Conservation (phyloP, 352 stramenopile genomes). For the Phytophthora capsici region DNA sequence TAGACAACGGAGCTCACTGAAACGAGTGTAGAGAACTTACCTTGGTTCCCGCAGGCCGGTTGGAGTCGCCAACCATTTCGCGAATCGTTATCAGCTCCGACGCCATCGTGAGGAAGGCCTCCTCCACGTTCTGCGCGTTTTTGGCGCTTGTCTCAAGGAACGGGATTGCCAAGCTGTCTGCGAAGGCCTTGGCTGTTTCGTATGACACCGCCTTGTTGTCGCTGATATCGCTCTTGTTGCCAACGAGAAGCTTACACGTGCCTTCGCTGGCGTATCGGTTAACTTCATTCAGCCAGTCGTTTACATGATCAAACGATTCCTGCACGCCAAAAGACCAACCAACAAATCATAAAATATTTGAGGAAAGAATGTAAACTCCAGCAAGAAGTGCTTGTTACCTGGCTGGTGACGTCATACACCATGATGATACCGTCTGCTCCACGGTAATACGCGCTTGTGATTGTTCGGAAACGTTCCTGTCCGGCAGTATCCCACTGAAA, state of each 20-base stretch:
- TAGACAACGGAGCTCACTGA: constrained; percentile 1
- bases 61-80: constrained; percentile 85
- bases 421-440: constrained; percentile 98
- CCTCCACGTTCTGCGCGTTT: constrained; percentile 98
- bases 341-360: neutral
- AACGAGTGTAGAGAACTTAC: constrained; percentile 37
- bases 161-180: constrained; percentile 96
- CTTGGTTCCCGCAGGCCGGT: constrained; percentile 68
- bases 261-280: constrained; percentile 98
- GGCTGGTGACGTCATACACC: constrained; percentile 99
- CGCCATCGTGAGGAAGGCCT: constrained; percentile 99
- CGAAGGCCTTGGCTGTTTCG: constrained; percentile 97
- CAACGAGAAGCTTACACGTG: constrained; percentile 99
- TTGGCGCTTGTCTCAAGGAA: constrained; percentile 99
- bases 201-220: constrained; percentile 96
- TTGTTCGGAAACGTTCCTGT: constrained; percentile 98
- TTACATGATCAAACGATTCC: constrained; percentile 99
- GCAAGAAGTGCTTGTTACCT: constrained; percentile 41
- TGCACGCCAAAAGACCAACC: constrained; percentile 29
- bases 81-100: constrained; percentile 96
- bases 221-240: constrained; percentile 99
- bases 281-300: constrained; percentile 99
- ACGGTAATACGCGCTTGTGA: constrained; percentile 99
- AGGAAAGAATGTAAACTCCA: too few relatives aligned
- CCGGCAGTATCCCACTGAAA: constrained; percentile 97